Percentiles rank a stretch among this genome's conserved stretches.
These are phyloP conservation scores for Trichosanthes cucumerina DNA, from an alignment of 306 rosid species.

Conservation along the genomic window DNA sequence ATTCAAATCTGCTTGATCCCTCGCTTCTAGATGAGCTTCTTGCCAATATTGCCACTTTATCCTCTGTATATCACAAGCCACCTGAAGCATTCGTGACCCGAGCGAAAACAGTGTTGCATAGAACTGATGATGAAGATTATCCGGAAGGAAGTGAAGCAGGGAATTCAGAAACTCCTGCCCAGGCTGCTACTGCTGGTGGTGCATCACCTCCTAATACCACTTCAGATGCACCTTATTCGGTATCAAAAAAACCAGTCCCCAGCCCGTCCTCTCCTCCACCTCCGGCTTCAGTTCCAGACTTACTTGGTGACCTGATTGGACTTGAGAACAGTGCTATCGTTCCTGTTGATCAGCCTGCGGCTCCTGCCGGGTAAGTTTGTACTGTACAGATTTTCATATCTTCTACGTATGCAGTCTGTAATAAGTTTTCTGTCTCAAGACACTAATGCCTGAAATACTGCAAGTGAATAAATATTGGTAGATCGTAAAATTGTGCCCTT, in stretches of 20 bases:
- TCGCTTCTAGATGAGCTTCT: constrained; percentile 95
- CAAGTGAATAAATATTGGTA: constrained; percentile 2
- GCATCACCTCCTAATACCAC: constrained; percentile 51
- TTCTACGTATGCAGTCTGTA: neutral
- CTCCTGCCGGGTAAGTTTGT: constrained; percentile 66
- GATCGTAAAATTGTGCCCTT: neutral
- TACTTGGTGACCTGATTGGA: constrained; percentile 92
- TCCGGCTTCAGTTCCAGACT: constrained; percentile 70
- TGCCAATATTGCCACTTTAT: constrained; percentile 88
- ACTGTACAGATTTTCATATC: neutral
- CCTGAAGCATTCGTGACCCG: constrained; percentile 94
- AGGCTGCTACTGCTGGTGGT: constrained; percentile 30
- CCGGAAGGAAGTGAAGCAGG: constrained; percentile 78
- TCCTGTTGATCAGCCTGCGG: constrained; percentile 62
- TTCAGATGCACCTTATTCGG: constrained; percentile 34
- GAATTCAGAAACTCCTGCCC: constrained; percentile 57
- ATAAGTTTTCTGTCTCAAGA: neutral
- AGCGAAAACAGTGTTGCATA: constrained; percentile 39
- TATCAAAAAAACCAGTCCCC: constrained; percentile 39
- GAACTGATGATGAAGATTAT: constrained; percentile 78
- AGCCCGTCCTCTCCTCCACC: constrained; percentile 43
- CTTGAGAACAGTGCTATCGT: constrained; percentile 68
- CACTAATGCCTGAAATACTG: neutral
- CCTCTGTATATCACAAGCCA: constrained; percentile 99
- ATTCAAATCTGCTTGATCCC: constrained; percentile 83